Percentiles rank a stretch among this genome's conserved stretches.
Evolutionary conservation across 768 basidiomycete species (phyloP).

Genomic region (Pleurotus cornucopiae): DNA sequence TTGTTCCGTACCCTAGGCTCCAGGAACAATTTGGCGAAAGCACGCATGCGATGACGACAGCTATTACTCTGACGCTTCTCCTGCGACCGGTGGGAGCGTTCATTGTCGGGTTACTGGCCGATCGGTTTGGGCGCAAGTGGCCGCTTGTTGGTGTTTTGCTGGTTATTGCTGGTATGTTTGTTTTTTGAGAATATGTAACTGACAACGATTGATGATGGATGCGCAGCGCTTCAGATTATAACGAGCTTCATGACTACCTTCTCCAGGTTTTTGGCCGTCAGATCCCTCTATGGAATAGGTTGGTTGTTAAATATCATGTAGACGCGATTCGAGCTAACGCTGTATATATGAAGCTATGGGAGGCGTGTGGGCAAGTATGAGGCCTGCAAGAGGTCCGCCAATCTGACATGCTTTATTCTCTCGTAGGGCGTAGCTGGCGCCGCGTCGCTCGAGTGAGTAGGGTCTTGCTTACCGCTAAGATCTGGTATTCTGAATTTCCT

Average conservation of each 20-base stretch:
- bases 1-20: conserved; percentile 2
- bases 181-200: too few species aligned
- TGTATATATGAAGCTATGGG: conserved; percentile 11
- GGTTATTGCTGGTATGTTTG: conserved; percentile 9
- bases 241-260: conserved; percentile 57
- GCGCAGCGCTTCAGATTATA: conserved; percentile 45
- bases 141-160: conserved; percentile 12
- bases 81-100: conserved; percentile 53
- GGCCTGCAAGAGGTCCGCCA: too few species aligned
- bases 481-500: too few species aligned
- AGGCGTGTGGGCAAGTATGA: conserved; percentile 11
- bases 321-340: background rate
- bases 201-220: conserved; percentile 26
- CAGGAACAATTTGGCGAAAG: conserved; percentile 7
- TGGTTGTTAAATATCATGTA: background rate
- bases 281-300: conserved; percentile 53
- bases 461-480: background rate
- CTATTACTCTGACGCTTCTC: conserved; percentile 74
- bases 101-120: conserved; percentile 26
- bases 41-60: conserved; percentile 29
- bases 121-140: conserved; percentile 14
- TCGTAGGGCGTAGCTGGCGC: conserved; percentile 1
- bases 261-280: conserved; percentile 53
- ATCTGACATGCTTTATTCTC: too few species aligned
- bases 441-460: background rate